These are phyloP conservation scores for Pestalotiopsis fici DNA, from an alignment of 2,329 filamentous ascomycete genomes.

Conservation along the genomic window DNA sequence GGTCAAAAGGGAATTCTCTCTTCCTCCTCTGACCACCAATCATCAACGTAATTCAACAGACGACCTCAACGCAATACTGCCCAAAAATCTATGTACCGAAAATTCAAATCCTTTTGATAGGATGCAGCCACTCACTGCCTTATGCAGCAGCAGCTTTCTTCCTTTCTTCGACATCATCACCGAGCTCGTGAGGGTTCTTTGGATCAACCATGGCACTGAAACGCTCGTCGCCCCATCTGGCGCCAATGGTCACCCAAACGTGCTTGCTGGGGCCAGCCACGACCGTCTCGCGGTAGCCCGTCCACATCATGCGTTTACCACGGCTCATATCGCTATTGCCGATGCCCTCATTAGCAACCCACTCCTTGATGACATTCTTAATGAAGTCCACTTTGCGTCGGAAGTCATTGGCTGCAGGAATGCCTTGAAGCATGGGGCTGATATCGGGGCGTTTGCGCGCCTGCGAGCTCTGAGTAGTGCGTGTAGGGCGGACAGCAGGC, in stretches of 20 bases:
- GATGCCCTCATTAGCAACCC: slow-evolving; percentile 69
- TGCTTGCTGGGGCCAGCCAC: slow-evolving; percentile 59
- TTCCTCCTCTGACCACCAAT: not conserved
- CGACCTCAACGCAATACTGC: not conserved
- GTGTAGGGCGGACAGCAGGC: slow-evolving; percentile 44
- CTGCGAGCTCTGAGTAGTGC: slow-evolving; percentile 26
- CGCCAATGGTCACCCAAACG: slow-evolving; percentile 70
- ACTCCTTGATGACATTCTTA: slow-evolving; percentile 67
- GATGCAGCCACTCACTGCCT: not conserved
- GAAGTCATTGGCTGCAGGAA: slow-evolving; percentile 73
- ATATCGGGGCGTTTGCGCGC: slow-evolving; percentile 62
- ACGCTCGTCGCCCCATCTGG: slow-evolving; percentile 59
- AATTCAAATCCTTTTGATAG: not conserved
- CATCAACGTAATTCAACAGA: not conserved
- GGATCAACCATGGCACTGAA: slow-evolving; percentile 58
- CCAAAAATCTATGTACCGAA: not conserved
- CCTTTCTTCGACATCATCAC: slow-evolving; percentile 51
- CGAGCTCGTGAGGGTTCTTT: slow-evolving; percentile 52
- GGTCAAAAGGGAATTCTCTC: not conserved
- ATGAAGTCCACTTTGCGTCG: slow-evolving; percentile 76
- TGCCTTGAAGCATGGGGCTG: slow-evolving; percentile 58
- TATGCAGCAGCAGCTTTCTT: slow-evolving; percentile 21
- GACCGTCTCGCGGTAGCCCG: slow-evolving; percentile 57
- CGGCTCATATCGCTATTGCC: slow-evolving; percentile 65
- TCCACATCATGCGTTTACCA: slow-evolving; percentile 58